Conservation (phyloP, 805 yeast genomes). For the Cyberlindnera xylosilytica region DNA sequence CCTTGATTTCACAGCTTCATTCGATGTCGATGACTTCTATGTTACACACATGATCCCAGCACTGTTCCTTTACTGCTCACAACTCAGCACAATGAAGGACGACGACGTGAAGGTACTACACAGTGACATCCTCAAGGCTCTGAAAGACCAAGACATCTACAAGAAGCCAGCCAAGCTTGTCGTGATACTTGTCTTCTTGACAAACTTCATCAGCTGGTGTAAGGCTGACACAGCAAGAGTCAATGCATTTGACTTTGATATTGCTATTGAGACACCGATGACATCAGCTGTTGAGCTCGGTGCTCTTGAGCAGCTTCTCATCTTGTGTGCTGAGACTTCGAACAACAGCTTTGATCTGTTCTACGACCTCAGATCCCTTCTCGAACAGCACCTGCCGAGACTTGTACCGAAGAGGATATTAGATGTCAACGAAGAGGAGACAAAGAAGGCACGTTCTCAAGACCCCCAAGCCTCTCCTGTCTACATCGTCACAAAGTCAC, state of each 20-base stretch:
- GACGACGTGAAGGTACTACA: conserved; percentile 38
- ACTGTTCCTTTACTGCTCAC: conserved; percentile 42
- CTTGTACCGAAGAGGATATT: conserved; percentile 48
- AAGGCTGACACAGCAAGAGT: conserved; percentile 44
- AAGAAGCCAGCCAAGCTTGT: conserved; percentile 47
- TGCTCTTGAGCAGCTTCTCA: conserved; percentile 65
- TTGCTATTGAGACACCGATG: conserved; percentile 57
- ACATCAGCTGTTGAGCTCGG: conserved; percentile 58
- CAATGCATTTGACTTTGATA: conserved; percentile 48
- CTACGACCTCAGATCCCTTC: conserved; percentile 62
- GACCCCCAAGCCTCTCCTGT: conserved; percentile 22
- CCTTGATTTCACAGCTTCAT: conserved; percentile 42
- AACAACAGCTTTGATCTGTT: conserved; percentile 44
- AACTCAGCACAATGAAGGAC: conserved; percentile 34
- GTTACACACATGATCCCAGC: conserved; percentile 64
- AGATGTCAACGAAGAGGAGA: conserved; percentile 45
- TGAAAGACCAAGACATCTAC: conserved; percentile 41
- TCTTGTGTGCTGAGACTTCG: conserved; percentile 57
- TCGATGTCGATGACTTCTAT: conserved; percentile 61
- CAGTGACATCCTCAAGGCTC: conserved; percentile 33
- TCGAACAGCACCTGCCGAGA: conserved; percentile 65
- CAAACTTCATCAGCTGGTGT: conserved; percentile 67
- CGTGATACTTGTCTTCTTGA: conserved; percentile 48
- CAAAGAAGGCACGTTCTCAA: conserved; percentile 31
- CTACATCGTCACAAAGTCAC: conserved; percentile 21